Percentiles rank a stretch among this genome's conserved stretches.
These are phyloP conservation scores for Phytophthora idaei DNA, from an alignment of 352 stramenopile species.

Conservation along the genomic window DNA sequence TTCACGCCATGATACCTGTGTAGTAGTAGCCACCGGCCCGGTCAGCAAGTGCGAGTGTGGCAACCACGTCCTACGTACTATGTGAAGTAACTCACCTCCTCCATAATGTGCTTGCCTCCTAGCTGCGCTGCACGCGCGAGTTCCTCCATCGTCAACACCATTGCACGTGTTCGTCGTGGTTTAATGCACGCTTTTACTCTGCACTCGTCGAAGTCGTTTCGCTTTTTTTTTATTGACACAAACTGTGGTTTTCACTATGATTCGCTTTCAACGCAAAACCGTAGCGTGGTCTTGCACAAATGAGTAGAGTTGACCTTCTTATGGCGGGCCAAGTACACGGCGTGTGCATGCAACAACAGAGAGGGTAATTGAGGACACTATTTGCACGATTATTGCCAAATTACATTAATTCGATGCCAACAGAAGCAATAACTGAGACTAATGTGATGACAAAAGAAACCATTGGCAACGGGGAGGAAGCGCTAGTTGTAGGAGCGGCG, in stretches of 20 bases:
- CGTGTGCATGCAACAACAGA: no score
- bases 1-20: conserved; percentile 48
- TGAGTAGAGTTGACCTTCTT: neutral
- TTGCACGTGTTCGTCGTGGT: neutral
- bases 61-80: neutral
- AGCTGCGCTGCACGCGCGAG: conserved; percentile 27
- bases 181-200: neutral
- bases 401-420: conserved; percentile 7
- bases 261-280: neutral
- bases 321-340: no score
- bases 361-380: no score
- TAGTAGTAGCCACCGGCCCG: neutral
- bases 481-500: conserved; percentile 18
- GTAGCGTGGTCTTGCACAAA: neutral
- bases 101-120: conserved; percentile 26
- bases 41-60: neutral
- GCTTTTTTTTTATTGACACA: conserved; percentile 1
- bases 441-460: conserved; percentile 1
- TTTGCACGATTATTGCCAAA: neutral
- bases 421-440: neutral
- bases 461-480: neutral
- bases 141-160: conserved; percentile 37
- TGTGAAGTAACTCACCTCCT: conserved; percentile 27
- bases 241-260: no score
- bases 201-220: conserved; percentile 21